Conservation (phyloP, 31 red algal genomes). For the Asparagopsis taxiformis region DNA sequence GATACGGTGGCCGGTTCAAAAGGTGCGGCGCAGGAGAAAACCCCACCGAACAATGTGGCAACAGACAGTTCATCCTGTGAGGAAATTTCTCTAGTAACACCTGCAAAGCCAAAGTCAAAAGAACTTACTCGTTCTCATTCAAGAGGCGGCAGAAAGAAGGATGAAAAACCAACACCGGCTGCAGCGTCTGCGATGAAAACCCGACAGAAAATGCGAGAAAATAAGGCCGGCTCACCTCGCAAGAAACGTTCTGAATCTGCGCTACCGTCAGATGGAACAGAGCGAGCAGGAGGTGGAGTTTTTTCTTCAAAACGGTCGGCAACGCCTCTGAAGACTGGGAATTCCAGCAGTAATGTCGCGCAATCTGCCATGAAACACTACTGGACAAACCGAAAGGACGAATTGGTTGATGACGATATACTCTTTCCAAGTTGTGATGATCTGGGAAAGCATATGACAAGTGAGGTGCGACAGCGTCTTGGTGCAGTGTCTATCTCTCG, state of each 20-base stretch:
- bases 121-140: background rate
- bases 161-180: background rate
- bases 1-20: background rate
- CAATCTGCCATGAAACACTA: slow-evolving; percentile 63
- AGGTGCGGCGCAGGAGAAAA: background rate
- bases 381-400: slow-evolving; percentile 13
- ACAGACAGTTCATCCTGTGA: background rate
- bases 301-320: too few relatives aligned
- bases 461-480: slow-evolving; percentile 21
- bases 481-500: slow-evolving; percentile 3
- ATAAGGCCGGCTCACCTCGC: background rate
- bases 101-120: background rate
- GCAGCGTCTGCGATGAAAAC: background rate
- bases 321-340: too few relatives aligned
- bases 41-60: background rate
- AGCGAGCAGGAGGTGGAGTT: too few relatives aligned
- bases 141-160: background rate
- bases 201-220: background rate
- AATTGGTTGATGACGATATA: slow-evolving; percentile 50
- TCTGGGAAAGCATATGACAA: slow-evolving; percentile 17
- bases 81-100: background rate
- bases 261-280: too few relatives aligned
- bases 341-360: slow-evolving; percentile 48
- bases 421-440: slow-evolving; percentile 40
- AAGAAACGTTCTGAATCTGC: background rate